Evolutionary conservation across 73 alveolate genomes (phyloP).

Genomic region (Halteria grandinella): DNA sequence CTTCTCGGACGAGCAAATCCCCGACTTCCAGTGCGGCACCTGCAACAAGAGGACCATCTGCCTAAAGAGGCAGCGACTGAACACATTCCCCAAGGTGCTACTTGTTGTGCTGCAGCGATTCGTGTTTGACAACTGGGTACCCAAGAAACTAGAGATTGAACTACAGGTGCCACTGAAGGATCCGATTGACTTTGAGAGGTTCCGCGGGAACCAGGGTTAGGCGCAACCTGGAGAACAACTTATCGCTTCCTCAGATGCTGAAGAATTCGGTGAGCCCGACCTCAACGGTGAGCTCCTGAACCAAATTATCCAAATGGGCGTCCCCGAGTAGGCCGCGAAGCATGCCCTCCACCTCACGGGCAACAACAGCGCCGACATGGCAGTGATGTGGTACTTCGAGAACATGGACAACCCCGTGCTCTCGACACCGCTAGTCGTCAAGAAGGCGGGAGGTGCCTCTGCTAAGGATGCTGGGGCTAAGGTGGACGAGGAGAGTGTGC

Average conservation of each 20-base stretch:
- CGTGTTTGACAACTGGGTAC: conserved; percentile 97
- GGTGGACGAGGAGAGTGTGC: conserved; percentile 54
- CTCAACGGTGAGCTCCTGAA: conserved; percentile 82
- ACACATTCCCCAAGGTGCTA: conserved; percentile 87
- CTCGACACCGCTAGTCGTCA: conserved; percentile 75
- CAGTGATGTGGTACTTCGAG: conserved; percentile 90
- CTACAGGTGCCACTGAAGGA: conserved; percentile 68
- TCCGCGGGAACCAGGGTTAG: conserved; percentile 70
- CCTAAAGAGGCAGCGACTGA: conserved; percentile 77
- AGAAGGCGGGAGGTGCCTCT: conserved; percentile 75
- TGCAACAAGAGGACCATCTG: conserved; percentile 82
- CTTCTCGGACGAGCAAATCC: conserved; percentile 85
- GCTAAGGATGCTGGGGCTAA: conserved; percentile 61
- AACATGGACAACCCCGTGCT: conserved; percentile 88
- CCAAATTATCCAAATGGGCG: conserved; percentile 89
- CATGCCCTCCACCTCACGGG: conserved; percentile 88
- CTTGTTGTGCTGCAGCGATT: conserved; percentile 90
- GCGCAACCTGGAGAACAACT: conserved; percentile 72
- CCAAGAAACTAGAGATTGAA: conserved; percentile 92
- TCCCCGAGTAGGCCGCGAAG: conserved; percentile 94
- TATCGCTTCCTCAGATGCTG: conserved; percentile 74
- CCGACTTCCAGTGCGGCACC: conserved; percentile 83
- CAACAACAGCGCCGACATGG: conserved; percentile 84
- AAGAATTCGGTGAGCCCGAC: conserved; percentile 74
- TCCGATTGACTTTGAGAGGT: conserved; percentile 73